Evolutionary conservation across 1,284 basidiomycete genomes (phyloP), one percentile per base, ranked within the genome.

Genomic region (Vanrija pseudolonga): DNA sequence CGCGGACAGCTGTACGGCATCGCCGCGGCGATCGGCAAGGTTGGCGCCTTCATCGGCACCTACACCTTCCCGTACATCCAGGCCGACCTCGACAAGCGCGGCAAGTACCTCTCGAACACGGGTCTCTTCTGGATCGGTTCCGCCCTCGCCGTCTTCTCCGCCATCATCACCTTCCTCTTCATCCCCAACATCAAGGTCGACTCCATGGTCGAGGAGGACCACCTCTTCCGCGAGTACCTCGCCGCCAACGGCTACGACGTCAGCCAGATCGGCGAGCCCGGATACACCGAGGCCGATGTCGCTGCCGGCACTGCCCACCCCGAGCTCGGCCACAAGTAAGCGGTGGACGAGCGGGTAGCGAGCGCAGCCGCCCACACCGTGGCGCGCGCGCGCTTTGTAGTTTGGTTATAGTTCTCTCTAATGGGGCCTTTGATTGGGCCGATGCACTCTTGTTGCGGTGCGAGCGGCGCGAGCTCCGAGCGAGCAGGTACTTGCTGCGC

Each of bases 11-110:
- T 86, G 73, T 94, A 91, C 67, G 89, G 88, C 26, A 65, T 84
- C 41, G 89, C 89, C 5, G 92, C 93, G 45, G 92, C 91, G 3
- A 72, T 90, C 41, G 93, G 93, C 15, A 96, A 96, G 75, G 63
- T 67, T 15, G 65, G 65, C 26, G 32, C 90, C 6, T 92, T 93
- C 72, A 83, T 86, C 53, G 88, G 90, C 38, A 88, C 85, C 45
- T 90, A 74, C 61, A 85, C 81, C 0, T 90, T 86, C 80, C 83
- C 84, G 41, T 80, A 83, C 1, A 86, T 90, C 68, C 85, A 87
- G 55, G 68, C 80, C 11, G 44, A 51, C 36, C 61, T 75, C 49
- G 68, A 28, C 36, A 23, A 20, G 20, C 5, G 18, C 18, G 11
- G 20, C 12, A 49, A 61, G 6, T 70, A 74, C 50, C 62, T 60